Base-by-base conservation (phyloP, 202 grass and related monocot species). In the Musa balbisiana region DNA sequence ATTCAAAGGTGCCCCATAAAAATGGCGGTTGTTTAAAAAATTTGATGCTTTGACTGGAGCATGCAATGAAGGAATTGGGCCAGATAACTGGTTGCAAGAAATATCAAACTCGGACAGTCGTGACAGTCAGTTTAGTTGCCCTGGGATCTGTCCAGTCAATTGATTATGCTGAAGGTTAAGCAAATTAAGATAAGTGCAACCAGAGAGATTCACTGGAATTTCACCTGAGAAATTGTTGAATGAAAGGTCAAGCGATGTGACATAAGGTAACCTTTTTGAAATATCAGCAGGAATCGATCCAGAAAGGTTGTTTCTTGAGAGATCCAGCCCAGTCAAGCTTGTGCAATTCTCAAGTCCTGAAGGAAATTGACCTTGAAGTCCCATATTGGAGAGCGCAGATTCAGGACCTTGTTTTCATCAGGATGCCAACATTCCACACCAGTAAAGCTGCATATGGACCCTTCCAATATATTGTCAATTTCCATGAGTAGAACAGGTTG, bases 341-440 rank as follows among this genome's bases (percentile, higher is more conserved):
- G 10, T 81, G 78, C 93, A 96, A 62, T 90, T 85, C 73, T 77
- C 56, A 80, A 96, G 80, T 52, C 87, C 90, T 14, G 0, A 70
- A 74, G 93, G 93, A 67, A 96, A 96, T 55, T 51, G 10, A 13
- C 93, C 93, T 67, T 81, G 76, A 52, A 96, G 87, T 60, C 90
- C 90, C 72, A 96, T 78, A 81, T 90, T 90, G 74, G 87, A 52
- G 12, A 96, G 93, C 9, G 85, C 73, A 92, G 67, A 76, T 81
- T 53, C 78, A 96, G 83, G 81, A 96, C 85, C 43, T 84, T 76
- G 54, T 90, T 78, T 81, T 96, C 89, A 82, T 96, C 84, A 16
- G 87, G 81, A 77, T 96, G 85, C 92, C 92, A 96, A 53, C 93
- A 96, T 3, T 91, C 90, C 43, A 96, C 88, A 17, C 93, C 93